phyloP scores from a whole-genome alignment of 345 rosid species.

The Orychophragmus violaceus region DNA sequence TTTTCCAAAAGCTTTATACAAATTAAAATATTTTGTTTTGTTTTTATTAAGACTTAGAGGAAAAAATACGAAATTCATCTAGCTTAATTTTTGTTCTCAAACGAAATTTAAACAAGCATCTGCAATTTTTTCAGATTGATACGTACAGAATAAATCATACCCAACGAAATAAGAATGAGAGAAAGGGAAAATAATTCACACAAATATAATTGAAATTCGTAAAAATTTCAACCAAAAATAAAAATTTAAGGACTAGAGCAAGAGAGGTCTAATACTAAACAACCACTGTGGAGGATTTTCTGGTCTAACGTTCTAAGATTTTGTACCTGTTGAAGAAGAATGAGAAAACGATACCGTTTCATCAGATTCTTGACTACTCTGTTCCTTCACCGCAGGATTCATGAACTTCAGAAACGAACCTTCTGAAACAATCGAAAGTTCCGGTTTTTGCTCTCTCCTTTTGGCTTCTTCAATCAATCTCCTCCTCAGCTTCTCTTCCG shows the following conservation, averaged over 20 bases:
- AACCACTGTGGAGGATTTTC: slow-evolving; percentile 19
- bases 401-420: slow-evolving; percentile 62
- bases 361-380: slow-evolving; percentile 28
- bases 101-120: neutral
- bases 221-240: slow-evolving; percentile 11
- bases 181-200: slow-evolving; percentile 9
- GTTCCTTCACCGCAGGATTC: slow-evolving; percentile 34
- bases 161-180: slow-evolving; percentile 2
- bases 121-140: slow-evolving; percentile 17
- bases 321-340: slow-evolving; percentile 51
- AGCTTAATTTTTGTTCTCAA: neutral
- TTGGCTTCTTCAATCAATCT: slow-evolving; percentile 58
- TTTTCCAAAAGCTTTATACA: neutral
- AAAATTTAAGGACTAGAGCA: neutral
- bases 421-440: slow-evolving; percentile 10
- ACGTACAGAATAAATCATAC: slow-evolving; percentile 23
- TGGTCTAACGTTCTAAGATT: slow-evolving; percentile 45
- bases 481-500: slow-evolving; percentile 72
- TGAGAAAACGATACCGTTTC: slow-evolving; percentile 30
- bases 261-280: neutral
- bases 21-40: neutral
- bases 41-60: slow-evolving; percentile 1
- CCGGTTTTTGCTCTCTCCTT: slow-evolving; percentile 23
- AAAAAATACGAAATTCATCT: neutral
- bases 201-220: slow-evolving; percentile 20